These are phyloP conservation scores for Acacia pycnantha DNA, from an alignment of 331 rosid species.

Conservation along the genomic window DNA sequence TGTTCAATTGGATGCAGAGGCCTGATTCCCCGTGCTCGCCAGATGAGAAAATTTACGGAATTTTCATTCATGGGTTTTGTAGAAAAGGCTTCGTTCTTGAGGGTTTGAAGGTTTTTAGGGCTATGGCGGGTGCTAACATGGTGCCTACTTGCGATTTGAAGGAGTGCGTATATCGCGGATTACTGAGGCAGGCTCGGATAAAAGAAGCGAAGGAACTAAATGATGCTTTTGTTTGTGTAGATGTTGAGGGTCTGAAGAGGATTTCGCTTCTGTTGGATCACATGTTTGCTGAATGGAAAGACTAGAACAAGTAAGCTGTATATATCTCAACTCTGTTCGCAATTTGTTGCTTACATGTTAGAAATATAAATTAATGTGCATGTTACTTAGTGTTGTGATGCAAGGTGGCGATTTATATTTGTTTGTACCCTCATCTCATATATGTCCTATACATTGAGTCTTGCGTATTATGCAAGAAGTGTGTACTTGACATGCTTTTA, in stretches of 20 bases:
- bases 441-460: background rate
- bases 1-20: constrained; percentile 55
- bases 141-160: constrained; percentile 22
- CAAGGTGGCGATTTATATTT: background rate
- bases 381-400: background rate
- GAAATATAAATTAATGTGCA: background rate
- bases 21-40: constrained; percentile 52
- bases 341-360: background rate
- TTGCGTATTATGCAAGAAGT: background rate
- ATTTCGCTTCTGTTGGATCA: constrained; percentile 41
- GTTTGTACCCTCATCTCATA: background rate
- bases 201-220: constrained; percentile 50
- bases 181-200: constrained; percentile 63
- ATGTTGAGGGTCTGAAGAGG: constrained; percentile 24
- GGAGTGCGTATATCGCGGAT: constrained; percentile 40
- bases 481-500: background rate
- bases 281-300: constrained; percentile 36
- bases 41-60: constrained; percentile 32
- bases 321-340: background rate
- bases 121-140: constrained; percentile 31
- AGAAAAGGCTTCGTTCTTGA: constrained; percentile 44
- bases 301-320: constrained; percentile 26
- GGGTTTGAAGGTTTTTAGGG: constrained; percentile 53
- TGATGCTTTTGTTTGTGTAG: constrained; percentile 31
- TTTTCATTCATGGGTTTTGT: constrained; percentile 50